phyloP scores from a whole-genome alignment of 495 filamentous ascomycete genomes.

The Lasiosphaeria hispida region DNA sequence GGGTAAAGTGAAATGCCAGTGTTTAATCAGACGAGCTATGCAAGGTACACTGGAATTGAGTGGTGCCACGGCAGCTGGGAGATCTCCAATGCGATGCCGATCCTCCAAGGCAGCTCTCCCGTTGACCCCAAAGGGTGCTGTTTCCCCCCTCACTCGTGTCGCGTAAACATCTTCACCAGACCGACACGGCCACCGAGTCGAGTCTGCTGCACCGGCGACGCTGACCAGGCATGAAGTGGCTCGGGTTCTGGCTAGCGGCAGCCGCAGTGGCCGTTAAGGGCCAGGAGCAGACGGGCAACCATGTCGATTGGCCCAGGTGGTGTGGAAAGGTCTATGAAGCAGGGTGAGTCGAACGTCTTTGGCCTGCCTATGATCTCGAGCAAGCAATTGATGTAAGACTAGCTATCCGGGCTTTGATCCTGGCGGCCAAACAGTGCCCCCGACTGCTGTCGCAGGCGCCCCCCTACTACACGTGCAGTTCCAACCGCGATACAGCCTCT shows the following conservation, averaged over 20 bases:
- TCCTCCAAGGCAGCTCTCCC: background rate
- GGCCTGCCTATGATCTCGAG: background rate
- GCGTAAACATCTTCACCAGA: no score
- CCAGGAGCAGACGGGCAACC: constrained; percentile 37
- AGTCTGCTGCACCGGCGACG: background rate
- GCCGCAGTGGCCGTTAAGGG: background rate
- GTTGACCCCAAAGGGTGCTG: no score
- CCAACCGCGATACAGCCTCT: constrained; percentile 59
- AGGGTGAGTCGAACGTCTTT: constrained; percentile 30
- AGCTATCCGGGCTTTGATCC: constrained; percentile 59
- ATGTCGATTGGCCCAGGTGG: constrained; percentile 52
- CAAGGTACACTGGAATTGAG: background rate
- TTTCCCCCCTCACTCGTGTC: no score
- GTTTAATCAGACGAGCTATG: constrained; percentile 2
- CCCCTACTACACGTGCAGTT: constrained; percentile 56
- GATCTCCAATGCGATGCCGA: background rate
- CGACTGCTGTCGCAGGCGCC: constrained; percentile 36
- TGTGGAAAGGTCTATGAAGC: constrained; percentile 59
- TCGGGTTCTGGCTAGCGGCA: constrained; percentile 9
- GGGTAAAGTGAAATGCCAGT: background rate
- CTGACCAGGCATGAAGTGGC: constrained; percentile 12
- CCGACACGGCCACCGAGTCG: no score
- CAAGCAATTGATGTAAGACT: background rate
- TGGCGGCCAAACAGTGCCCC: constrained; percentile 54
- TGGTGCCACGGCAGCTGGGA: background rate